These are phyloP conservation scores for Metschnikowia hibisci DNA, from an alignment of 805 yeast species.

Conservation along the genomic window DNA sequence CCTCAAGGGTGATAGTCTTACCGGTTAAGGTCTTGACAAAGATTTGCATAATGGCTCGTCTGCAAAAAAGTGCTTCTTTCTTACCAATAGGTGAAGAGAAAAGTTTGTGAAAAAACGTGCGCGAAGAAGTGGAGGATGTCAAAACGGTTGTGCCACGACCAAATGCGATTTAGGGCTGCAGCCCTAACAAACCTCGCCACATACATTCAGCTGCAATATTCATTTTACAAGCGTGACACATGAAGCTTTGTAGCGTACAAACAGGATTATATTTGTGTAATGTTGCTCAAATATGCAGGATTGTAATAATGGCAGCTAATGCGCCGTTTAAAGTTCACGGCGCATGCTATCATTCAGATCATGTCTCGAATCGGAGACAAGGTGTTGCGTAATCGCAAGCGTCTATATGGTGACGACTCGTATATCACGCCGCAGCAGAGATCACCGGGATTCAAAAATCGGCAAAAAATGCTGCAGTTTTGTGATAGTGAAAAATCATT, in stretches of 20 bases:
- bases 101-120: slow-evolving; percentile 2
- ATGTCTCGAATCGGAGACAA: slow-evolving; percentile 5
- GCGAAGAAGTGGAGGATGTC: background rate
- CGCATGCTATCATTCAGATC: background rate
- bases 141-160: background rate
- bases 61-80: slow-evolving; percentile 46
- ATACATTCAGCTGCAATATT: background rate
- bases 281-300: too few relatives aligned
- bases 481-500: too few relatives aligned
- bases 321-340: too few relatives aligned
- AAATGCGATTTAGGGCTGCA: slow-evolving; percentile 11
- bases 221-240: background rate
- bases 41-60: slow-evolving; percentile 71
- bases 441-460: background rate
- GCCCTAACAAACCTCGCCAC: slow-evolving; percentile 8
- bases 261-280: too few relatives aligned
- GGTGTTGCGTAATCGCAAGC: slow-evolving; percentile 2
- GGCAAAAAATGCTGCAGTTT: too few relatives aligned
- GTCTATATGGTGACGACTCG: slow-evolving; percentile 1
- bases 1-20: slow-evolving; percentile 98
- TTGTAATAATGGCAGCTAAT: too few relatives aligned
- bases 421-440: background rate
- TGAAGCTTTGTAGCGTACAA: too few relatives aligned
- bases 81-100: slow-evolving; percentile 30
- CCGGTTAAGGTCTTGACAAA: slow-evolving; percentile 99